phyloP scores from a whole-genome alignment of 176 grass and related monocot genomes.

The Avena sativa region DNA sequence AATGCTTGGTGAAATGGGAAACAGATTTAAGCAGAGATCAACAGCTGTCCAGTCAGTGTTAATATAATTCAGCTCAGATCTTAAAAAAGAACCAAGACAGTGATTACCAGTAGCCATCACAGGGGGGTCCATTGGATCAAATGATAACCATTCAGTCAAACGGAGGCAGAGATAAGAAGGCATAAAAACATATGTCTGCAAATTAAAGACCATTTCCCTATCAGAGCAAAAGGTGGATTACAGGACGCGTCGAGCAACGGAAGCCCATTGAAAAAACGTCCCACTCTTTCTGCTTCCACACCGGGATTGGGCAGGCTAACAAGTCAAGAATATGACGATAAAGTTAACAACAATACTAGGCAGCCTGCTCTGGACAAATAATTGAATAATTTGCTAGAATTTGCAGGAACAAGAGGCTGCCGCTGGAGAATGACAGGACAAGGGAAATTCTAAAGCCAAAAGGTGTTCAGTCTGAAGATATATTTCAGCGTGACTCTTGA shows the following conservation, averaged over 20 bases:
- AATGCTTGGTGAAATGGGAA: background rate
- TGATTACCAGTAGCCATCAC: conserved; percentile 34
- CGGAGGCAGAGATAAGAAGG: conserved; percentile 2
- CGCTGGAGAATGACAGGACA: background rate
- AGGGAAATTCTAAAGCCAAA: background rate
- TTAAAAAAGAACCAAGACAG: conserved; percentile 33
- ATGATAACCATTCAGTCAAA: conserved; percentile 36
- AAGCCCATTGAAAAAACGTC: background rate
- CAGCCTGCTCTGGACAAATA: background rate
- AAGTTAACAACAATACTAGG: conserved; percentile 8
- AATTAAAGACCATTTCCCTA: conserved; percentile 29
- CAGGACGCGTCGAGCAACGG: background rate
- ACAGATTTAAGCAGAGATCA: conserved; percentile 3
- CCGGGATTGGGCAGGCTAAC: conserved; percentile 3
- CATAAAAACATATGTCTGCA: background rate
- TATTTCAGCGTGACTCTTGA: background rate
- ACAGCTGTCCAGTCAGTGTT: background rate
- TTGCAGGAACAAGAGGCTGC: background rate
- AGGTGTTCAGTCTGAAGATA: background rate
- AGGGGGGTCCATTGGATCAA: conserved; percentile 20
- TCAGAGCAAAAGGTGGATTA: background rate
- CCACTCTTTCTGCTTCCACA: conserved; percentile 1
- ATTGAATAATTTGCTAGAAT: background rate
- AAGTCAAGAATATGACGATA: conserved; percentile 30
- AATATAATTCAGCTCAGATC: conserved; percentile 1